These are phyloP conservation scores for Setaria viridis DNA, from an alignment of 202 grass and related monocot species.

Conservation along the genomic window DNA sequence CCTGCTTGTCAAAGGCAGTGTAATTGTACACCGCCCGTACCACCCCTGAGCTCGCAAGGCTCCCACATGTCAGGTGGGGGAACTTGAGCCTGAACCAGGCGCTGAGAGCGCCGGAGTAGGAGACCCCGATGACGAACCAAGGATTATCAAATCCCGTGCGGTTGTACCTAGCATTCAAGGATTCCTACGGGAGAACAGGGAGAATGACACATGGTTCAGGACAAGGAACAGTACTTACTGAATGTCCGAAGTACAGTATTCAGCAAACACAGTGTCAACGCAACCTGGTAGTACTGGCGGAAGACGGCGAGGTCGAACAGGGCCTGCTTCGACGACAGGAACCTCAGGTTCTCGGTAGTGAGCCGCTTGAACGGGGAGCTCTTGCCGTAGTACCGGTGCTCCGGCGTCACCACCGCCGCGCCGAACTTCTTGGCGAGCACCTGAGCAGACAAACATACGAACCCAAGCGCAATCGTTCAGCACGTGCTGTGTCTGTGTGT, in stretches of 20 bases:
- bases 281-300: conserved; percentile 86
- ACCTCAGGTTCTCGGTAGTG: conserved; percentile 76
- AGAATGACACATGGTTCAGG: background rate
- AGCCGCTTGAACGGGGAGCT: conserved; percentile 84
- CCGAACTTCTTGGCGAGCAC: conserved; percentile 94
- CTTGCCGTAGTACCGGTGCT: conserved; percentile 98
- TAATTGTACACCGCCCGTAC: conserved; percentile 89
- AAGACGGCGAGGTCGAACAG: conserved; percentile 94
- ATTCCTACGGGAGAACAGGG: conserved; percentile 52
- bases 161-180: conserved; percentile 74
- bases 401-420: conserved; percentile 80
- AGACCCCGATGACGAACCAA: conserved; percentile 93
- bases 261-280: background rate
- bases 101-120: conserved; percentile 91
- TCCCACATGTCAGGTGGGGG: conserved; percentile 92
- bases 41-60: conserved; percentile 93
- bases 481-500: background rate
- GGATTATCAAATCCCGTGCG: conserved; percentile 58
- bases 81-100: conserved; percentile 98
- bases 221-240: background rate
- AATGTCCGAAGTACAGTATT: background rate
- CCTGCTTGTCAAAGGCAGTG: conserved; percentile 95
- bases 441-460: background rate
- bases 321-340: conserved; percentile 96
- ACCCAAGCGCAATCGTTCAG: background rate